phyloP scores from a whole-genome alignment of 2,329 filamentous ascomycete species.

The Periconia digitata region DNA sequence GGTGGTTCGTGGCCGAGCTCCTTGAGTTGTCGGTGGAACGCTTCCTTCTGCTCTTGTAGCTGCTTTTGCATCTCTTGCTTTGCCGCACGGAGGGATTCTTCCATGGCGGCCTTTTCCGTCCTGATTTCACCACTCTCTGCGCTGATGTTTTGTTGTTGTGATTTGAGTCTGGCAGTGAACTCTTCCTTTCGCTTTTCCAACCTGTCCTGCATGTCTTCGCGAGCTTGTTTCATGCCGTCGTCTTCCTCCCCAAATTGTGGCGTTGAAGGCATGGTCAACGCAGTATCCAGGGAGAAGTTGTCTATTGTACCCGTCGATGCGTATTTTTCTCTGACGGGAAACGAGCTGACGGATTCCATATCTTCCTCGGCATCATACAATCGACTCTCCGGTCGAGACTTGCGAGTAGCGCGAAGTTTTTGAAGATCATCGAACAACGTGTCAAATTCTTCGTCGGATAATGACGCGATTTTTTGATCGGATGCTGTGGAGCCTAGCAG shows the following conservation, averaged over 20 bases:
- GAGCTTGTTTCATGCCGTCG: conserved; percentile 72
- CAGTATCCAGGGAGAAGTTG: conserved; percentile 93
- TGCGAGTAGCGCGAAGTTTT: conserved; percentile 79
- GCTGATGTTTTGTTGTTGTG: conserved; percentile 67
- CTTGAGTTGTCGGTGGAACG: conserved; percentile 82
- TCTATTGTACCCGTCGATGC: conserved; percentile 92
- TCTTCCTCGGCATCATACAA: conserved; percentile 73
- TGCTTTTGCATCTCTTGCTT: conserved; percentile 90
- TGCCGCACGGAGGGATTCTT: conserved; percentile 72
- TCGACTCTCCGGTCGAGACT: conserved; percentile 62
- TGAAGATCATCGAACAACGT: conserved; percentile 93
- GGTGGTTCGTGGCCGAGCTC: conserved; percentile 58
- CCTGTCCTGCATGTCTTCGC: conserved; percentile 81
- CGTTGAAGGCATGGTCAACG: conserved; percentile 90
- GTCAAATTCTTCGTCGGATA: conserved; percentile 94
- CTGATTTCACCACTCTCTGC: conserved; percentile 82
- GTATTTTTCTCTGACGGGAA: conserved; percentile 89
- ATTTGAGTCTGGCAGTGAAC: conserved; percentile 75
- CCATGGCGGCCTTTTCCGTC: conserved; percentile 82
- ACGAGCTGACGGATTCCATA: conserved; percentile 84
- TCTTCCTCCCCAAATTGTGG: conserved; percentile 74
- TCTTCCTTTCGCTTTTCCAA: conserved; percentile 83
- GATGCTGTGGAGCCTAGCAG: conserved; percentile 68
- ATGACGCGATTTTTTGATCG: conserved; percentile 85
- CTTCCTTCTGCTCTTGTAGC: conserved; percentile 77